A percentile compares a stretch with the other conserved stretches of the same genome.
phyloP scores from a whole-genome alignment of 257 asterid genomes.

The Agastache rugosa region DNA sequence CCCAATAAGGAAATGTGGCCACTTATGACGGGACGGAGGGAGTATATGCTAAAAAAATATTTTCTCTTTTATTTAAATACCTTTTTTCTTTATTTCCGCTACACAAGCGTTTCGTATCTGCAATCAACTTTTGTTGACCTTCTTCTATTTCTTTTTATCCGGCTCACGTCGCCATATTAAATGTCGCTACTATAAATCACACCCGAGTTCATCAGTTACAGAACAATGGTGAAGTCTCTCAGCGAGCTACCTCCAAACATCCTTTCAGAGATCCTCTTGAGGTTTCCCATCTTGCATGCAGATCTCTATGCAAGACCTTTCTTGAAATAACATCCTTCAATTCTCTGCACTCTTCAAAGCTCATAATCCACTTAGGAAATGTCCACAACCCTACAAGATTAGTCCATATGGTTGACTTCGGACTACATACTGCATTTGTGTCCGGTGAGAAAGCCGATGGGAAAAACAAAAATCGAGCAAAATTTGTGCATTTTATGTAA shows the following conservation, averaged over 20 bases:
- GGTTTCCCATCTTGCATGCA: slow-evolving; percentile 37
- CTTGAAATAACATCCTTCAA: slow-evolving; percentile 32
- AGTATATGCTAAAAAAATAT: slow-evolving; percentile 6
- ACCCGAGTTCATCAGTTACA: slow-evolving; percentile 25
- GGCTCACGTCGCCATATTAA: too few relatives aligned
- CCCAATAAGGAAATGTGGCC: too few relatives aligned
- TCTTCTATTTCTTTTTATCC: slow-evolving; percentile 10
- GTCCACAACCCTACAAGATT: background rate
- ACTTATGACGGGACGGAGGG: too few relatives aligned
- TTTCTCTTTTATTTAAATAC: slow-evolving; percentile 24
- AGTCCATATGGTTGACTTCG: slow-evolving; percentile 23
- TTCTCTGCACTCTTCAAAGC: slow-evolving; percentile 28
- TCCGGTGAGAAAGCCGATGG: background rate
- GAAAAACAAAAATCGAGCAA: too few relatives aligned
- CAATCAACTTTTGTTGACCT: slow-evolving; percentile 27
- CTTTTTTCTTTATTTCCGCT: slow-evolving; percentile 14
- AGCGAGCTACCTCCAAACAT: slow-evolving; percentile 30
- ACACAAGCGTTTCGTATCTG: slow-evolving; percentile 5
- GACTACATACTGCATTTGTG: slow-evolving; percentile 20
- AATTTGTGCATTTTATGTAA: too few relatives aligned
- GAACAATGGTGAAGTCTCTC: slow-evolving; percentile 30
- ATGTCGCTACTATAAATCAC: slow-evolving; percentile 18
- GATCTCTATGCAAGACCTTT: slow-evolving; percentile 33
- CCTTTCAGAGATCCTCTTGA: slow-evolving; percentile 31
- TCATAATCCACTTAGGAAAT: slow-evolving; percentile 25